A percentile compares a stretch with the other conserved stretches of the same genome.
Conservation (phyloP, 106 monocot species). For the Dioscorea alata region DNA sequence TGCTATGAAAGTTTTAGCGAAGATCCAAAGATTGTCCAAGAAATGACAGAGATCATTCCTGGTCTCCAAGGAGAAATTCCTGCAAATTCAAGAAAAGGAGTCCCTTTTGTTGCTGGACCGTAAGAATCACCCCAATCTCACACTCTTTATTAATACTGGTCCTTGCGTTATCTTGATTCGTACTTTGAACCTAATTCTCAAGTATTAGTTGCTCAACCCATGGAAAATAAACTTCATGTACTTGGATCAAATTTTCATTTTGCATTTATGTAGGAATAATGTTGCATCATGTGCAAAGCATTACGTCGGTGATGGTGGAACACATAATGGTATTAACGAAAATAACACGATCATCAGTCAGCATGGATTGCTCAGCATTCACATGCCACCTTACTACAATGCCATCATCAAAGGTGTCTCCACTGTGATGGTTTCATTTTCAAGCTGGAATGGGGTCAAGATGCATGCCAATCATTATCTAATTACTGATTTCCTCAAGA, state of each 20-base stretch:
- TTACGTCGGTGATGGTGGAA: slow-evolving; percentile 71
- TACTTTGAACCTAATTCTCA: too few species aligned
- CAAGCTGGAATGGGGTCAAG: slow-evolving; percentile 86
- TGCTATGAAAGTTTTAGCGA: slow-evolving; percentile 67
- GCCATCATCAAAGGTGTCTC: slow-evolving; percentile 67
- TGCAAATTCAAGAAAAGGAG: slow-evolving; percentile 23
- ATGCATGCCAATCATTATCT: slow-evolving; percentile 75
- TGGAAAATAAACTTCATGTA: too few species aligned
- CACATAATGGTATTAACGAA: slow-evolving; percentile 48
- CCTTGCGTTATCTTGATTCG: too few species aligned
- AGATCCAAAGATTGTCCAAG: slow-evolving; percentile 38
- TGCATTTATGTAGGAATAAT: slow-evolving; percentile 18
- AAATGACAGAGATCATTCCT: slow-evolving; percentile 52
- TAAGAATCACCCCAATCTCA: slow-evolving; percentile 7
- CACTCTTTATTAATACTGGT: too few species aligned
- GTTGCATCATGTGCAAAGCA: slow-evolving; percentile 73
- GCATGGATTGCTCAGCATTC: slow-evolving; percentile 51
- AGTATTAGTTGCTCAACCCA: too few species aligned
- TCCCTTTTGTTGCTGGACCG: slow-evolving; percentile 42
- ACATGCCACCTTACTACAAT: slow-evolving; percentile 67
- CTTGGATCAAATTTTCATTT: background rate
- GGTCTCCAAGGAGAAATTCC: slow-evolving; percentile 54
- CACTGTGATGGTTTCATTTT: slow-evolving; percentile 74
- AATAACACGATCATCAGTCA: slow-evolving; percentile 47
- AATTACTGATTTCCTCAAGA: slow-evolving; percentile 65